phyloP scores from a whole-genome alignment of 1,284 basidiomycete species.

The Abortiporus biennis region DNA sequence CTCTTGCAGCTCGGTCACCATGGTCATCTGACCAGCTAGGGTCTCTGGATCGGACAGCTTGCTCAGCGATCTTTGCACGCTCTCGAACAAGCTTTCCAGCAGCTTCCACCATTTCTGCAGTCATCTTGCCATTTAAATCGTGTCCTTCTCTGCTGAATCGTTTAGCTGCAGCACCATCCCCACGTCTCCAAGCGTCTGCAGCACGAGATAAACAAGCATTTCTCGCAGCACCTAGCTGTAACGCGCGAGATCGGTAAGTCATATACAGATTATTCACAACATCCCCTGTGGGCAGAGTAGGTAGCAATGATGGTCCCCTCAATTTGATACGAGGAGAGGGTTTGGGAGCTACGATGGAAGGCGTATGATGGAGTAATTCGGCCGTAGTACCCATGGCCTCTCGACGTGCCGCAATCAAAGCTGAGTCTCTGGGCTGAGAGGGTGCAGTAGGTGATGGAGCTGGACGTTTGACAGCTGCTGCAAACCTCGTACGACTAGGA shows the following conservation, averaged over 20 bases:
- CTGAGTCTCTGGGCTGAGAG: constrained; percentile 29
- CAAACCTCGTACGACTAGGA: constrained; percentile 79
- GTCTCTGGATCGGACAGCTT: constrained; percentile 68
- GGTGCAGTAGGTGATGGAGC: constrained; percentile 23
- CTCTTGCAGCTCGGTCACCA: constrained; percentile 69
- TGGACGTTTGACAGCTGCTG: constrained; percentile 73
- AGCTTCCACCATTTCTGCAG: constrained; percentile 74
- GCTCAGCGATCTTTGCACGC: constrained; percentile 69
- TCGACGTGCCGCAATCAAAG: constrained; percentile 38
- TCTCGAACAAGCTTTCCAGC: constrained; percentile 79
- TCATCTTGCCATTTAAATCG: constrained; percentile 87
- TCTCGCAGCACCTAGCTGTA: constrained; percentile 88
- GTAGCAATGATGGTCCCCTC: constrained; percentile 77
- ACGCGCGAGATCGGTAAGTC: constrained; percentile 77
- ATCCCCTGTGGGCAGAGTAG: constrained; percentile 83
- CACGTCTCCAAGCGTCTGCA: constrained; percentile 90
- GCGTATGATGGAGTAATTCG: constrained; percentile 57
- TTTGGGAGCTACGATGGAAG: constrained; percentile 74
- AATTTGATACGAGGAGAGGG: constrained; percentile 81
- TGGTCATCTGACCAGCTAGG: constrained; percentile 79
- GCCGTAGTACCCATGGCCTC: constrained; percentile 52
- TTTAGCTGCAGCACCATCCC: constrained; percentile 93
- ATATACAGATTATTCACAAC: constrained; percentile 80
- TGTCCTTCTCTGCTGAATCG: constrained; percentile 91
- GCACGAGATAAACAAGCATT: constrained; percentile 95